Conservation (phyloP, 352 stramenopile genomes). For the Phytophthora pisi region DNA sequence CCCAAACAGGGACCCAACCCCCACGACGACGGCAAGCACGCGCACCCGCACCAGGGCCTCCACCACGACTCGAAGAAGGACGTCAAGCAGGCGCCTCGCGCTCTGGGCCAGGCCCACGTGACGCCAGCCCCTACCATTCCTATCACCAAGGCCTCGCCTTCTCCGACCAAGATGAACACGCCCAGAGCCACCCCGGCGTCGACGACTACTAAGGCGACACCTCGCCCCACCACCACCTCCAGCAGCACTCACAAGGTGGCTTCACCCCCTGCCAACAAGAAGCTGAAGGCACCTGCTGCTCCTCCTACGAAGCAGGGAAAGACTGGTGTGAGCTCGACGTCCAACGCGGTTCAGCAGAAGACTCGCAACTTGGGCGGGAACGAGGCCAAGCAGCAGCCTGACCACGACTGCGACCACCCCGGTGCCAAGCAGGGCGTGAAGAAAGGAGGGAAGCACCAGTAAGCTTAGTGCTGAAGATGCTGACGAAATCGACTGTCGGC, state of each 20-base stretch:
- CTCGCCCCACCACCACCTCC: not conserved
- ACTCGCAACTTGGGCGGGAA: slow-evolving; percentile 4
- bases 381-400: slow-evolving; percentile 3
- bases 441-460: not conserved
- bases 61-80: slow-evolving; percentile 1
- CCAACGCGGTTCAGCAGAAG: not conserved
- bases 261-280: not conserved
- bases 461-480: not conserved
- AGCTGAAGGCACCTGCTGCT: not conserved
- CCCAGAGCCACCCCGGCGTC: slow-evolving; percentile 12
- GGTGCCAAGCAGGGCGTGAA: not conserved
- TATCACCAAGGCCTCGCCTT: slow-evolving; percentile 6
- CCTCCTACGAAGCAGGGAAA: slow-evolving; percentile 10
- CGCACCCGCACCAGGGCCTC: slow-evolving; percentile 1
- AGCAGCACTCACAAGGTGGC: not conserved
- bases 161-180: slow-evolving; percentile 14
- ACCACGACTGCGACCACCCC: not conserved
- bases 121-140: not conserved
- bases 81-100: not conserved
- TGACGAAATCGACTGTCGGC: not conserved
- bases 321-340: slow-evolving; percentile 1
- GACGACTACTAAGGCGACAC: slow-evolving; percentile 4
- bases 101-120: slow-evolving; percentile 13
- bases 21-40: slow-evolving; percentile 8
- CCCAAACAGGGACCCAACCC: slow-evolving; percentile 14